Evolutionary conservation across 2,329 filamentous ascomycete species (phyloP), one percentile per base, ranked within the genome.

Genomic region (Corinectria fuckeliana): DNA sequence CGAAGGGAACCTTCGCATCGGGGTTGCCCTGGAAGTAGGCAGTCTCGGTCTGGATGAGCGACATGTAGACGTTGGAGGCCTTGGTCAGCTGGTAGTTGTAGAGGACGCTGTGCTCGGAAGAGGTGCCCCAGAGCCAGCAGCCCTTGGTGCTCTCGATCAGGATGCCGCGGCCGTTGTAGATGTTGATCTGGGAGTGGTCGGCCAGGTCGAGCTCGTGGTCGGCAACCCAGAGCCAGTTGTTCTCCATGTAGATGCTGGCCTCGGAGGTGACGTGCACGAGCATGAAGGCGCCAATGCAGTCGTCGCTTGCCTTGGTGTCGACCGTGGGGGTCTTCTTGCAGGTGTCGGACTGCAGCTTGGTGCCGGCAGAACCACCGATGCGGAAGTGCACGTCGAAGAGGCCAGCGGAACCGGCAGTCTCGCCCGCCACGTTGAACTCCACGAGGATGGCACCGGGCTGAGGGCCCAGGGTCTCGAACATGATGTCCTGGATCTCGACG

Each of bases 371-470:
- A 41, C 95, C 95, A 69, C 93, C 94, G 69, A 99, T 86, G 72
- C 95, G 92, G 79, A 95, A 90, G 81, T 99, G 95, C n/a, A 93
- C 89, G 71, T 99, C 95, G 91, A 93, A 99, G 77, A 97, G 88
- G 62, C 88, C 94, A 18, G 88, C 88, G 1, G 87, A 85, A 45
- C 92, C 92, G 58, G 88, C 83, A 55, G 76, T 81, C 67, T 83
- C 74, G 32, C 87, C 89, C 41, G 86, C 87, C 39, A 97, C 81
- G 77, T 97, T 97, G 91, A 92, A 97, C 75, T 97, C 86, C 79
- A 97, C 88, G 73, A 97, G 85, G 71, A 97, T 92, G 16, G 93
- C 94, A 65, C 94, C 94, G 0, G 93, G 90, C 63, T 92, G 89
- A 3, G 93, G 82, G 4, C 94, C 94, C 66, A 88, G 85, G 26